These are phyloP conservation scores for Ceratopteris richardii DNA, from an alignment of 75 land plant genomes.

Conservation along the genomic window DNA sequence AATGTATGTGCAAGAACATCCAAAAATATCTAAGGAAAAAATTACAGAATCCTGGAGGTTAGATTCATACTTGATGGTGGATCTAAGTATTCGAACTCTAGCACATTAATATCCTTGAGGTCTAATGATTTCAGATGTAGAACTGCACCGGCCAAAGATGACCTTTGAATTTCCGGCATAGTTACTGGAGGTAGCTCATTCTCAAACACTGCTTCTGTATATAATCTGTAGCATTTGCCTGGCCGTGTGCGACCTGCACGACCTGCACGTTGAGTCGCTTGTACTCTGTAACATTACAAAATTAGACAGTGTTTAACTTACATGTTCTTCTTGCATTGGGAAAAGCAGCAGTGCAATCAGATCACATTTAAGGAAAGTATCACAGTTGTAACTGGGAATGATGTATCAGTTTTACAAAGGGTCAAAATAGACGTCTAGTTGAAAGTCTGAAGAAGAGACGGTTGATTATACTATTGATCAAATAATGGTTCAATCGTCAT, in stretches of 20 bases:
- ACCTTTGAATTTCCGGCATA: constrained; percentile 91
- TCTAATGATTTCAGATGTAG: constrained; percentile 88
- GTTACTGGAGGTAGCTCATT: constrained; percentile 78
- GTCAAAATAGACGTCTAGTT: too few relatives aligned
- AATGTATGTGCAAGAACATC: too few relatives aligned
- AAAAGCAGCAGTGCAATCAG: too few relatives aligned
- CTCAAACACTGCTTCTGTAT: constrained; percentile 44
- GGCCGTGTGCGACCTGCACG: constrained; percentile 97
- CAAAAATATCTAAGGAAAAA: background rate
- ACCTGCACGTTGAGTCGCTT: constrained; percentile 93
- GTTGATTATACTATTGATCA: too few relatives aligned
- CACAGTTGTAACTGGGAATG: too few relatives aligned
- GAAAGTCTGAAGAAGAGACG: too few relatives aligned
- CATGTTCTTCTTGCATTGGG: background rate
- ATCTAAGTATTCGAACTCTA: constrained; percentile 93
- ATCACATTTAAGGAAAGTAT: too few relatives aligned
- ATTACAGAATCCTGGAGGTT: background rate
- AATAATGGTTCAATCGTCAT: too few relatives aligned
- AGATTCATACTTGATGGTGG: constrained; percentile 73
- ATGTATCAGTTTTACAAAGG: too few relatives aligned
- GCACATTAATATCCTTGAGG: constrained; percentile 69
- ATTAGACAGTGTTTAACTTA: background rate
- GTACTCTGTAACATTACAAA: constrained; percentile 46
- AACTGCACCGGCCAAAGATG: constrained; percentile 91
- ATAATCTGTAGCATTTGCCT: constrained; percentile 90